Evolutionary conservation across 164 flowering plant genomes (phyloP).

Genomic region (Buxus sempervirens): DNA sequence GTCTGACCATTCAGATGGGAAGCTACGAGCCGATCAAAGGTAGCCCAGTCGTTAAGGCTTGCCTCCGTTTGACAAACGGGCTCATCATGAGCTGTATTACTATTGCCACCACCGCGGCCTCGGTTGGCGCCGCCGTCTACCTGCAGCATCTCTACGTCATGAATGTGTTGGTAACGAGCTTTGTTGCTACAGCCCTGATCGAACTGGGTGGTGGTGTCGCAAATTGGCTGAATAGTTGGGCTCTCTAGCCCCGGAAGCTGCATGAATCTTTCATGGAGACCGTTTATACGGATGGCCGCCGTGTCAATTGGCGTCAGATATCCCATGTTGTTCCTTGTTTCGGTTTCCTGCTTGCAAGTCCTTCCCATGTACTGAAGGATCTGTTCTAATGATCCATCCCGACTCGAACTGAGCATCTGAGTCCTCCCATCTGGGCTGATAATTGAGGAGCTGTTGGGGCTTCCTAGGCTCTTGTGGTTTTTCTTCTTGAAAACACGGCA

Average conservation of each 20-base stretch:
- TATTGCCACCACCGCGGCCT: neutral
- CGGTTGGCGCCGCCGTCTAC: conserved; percentile 5
- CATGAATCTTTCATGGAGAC: conserved; percentile 31
- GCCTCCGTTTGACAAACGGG: conserved; percentile 3
- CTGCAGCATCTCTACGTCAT: conserved; percentile 17
- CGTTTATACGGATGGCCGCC: neutral
- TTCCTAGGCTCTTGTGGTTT: conserved; percentile 53
- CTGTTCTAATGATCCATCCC: conserved; percentile 61
- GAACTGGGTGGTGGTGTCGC: conserved; percentile 7
- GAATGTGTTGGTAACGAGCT: conserved; percentile 19
- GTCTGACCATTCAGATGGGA: conserved; percentile 54
- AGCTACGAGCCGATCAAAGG: conserved; percentile 58
- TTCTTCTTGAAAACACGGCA: conserved; percentile 87
- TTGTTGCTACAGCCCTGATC: conserved; percentile 22
- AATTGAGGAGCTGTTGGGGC: conserved; percentile 32
- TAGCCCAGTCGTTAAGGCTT: conserved; percentile 45
- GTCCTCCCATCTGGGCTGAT: conserved; percentile 21
- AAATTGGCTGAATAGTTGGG: conserved; percentile 27
- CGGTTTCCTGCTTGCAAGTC: conserved; percentile 51
- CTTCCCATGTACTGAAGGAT: conserved; percentile 70
- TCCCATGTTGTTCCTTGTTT: conserved; percentile 15
- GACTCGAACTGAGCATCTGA: conserved; percentile 29
- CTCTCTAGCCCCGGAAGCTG: conserved; percentile 56
- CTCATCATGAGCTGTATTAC: too few relatives aligned
- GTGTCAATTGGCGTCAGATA: conserved; percentile 11